Evolutionary conservation across 148 eudicot species (phyloP), one percentile per base, ranked within the genome.

Genomic region (Salicornia ramosissima): DNA sequence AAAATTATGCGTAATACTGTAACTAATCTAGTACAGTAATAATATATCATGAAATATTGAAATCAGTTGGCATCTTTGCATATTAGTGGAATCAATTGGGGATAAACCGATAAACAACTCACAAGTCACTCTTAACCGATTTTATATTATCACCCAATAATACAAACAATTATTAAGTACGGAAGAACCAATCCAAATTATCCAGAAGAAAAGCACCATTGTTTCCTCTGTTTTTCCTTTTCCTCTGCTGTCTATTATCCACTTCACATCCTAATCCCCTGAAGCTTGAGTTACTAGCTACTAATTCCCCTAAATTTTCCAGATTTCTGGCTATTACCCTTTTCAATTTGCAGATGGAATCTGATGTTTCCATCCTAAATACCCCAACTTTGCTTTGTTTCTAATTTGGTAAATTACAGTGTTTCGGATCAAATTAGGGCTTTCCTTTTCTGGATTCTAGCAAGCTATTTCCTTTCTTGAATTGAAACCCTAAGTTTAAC

Each of bases 311-410:
- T 1, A 63, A 40, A 63, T 10, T 28, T 57, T 50, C 55, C 28
- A 26, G 19, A 54, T 43, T 26, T 40, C 60, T 42, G 33, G 42
- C 64, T 21, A 39, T 9, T 36, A 54, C 63, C 63, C 28, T 22
- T 16, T 63, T n/a, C 53, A 62, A 43, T 63, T 72, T 72, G 77
- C 81, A 54, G 49, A 90, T 90, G 96, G 96, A 88, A 88, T 82
- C 83, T 83, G 96, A 90, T 88, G 96, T 90, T 75, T 83, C 84
- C 60, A 87, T 90, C 65, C 13, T 29, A 42, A 77, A 70, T 77
- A 54, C 73, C 80, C 76, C 71, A 76, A 67, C 19, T 52, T 69
- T 34, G n/a, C 2, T 13, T 40, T 65, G 24, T 16, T 46, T 69
- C 26, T 39, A 30, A 39, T 69, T 42, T 50, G 70, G 76, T 31